These are phyloP conservation scores for Diaporthe caulivora DNA, from an alignment of 2,329 filamentous ascomycete genomes.

Conservation along the genomic window DNA sequence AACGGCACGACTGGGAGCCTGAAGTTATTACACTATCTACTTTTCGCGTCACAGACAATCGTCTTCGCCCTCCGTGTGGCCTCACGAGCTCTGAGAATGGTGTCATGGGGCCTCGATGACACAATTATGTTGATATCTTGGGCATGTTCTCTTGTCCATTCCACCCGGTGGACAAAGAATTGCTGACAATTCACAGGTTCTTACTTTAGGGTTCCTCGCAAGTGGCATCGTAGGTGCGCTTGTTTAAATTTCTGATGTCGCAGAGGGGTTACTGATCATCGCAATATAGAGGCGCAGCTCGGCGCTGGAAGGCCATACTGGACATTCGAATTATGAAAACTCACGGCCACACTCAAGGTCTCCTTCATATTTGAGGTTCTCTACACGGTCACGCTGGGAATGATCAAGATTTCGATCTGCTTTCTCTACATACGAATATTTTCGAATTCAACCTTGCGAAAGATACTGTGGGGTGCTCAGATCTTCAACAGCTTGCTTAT, in stretches of 20 bases:
- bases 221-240: constrained; percentile 6
- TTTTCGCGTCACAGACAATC: not conserved
- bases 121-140: constrained; percentile 22
- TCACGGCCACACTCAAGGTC: constrained; percentile 39
- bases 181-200: not conserved
- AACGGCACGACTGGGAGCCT: not conserved
- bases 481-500: constrained; percentile 45
- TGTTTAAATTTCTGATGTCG: not conserved
- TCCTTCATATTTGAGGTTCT: constrained; percentile 48
- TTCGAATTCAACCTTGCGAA: constrained; percentile 45
- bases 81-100: constrained; percentile 4
- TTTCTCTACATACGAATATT: constrained; percentile 53
- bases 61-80: constrained; percentile 8
- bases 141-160: not conserved
- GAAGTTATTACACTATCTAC: not conserved
- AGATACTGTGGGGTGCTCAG: constrained; percentile 45
- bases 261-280: not conserved
- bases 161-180: not conserved
- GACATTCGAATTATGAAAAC: constrained; percentile 8
- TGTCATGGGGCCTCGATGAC: constrained; percentile 20
- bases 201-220: not conserved
- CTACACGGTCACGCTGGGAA: constrained; percentile 46
- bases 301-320: constrained; percentile 7
- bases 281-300: constrained; percentile 8
- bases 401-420: constrained; percentile 53